Evolutionary conservation across 108 stramenopile species (phyloP).

Genomic region (Cyclotella baltica): DNA sequence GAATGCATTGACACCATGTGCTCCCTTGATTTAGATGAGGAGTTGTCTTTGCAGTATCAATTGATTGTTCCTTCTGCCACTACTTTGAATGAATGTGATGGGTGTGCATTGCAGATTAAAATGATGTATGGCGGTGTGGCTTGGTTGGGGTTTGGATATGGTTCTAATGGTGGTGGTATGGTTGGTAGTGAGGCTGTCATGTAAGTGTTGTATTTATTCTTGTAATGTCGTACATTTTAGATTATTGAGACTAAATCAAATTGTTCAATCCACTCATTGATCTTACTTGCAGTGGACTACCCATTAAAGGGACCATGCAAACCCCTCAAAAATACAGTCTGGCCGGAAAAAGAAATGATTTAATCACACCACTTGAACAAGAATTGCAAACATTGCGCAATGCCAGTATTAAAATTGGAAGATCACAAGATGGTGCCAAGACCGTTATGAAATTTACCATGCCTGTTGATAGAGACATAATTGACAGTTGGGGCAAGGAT

Average conservation of each 20-base stretch:
- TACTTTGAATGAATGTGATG: conserved; percentile 13
- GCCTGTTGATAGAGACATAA: conserved; percentile 54
- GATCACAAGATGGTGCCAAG: conserved; percentile 23
- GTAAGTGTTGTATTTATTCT: neutral
- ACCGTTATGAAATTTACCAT: conserved; percentile 67
- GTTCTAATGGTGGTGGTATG: conserved; percentile 51
- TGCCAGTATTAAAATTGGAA: conserved; percentile 47
- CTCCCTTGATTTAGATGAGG: neutral
- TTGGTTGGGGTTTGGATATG: conserved; percentile 63
- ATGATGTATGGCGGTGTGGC: conserved; percentile 26
- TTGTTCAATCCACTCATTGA: neutral
- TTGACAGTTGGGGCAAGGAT: conserved; percentile 34
- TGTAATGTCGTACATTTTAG: neutral
- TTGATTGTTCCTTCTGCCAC: neutral
- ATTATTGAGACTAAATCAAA: neutral
- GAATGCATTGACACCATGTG: neutral
- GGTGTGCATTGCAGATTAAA: conserved; percentile 11
- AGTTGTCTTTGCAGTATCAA: conserved; percentile 12
- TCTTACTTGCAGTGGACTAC: conserved; percentile 30
- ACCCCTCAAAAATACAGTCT: conserved; percentile 58
- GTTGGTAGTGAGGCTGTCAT: conserved; percentile 62
- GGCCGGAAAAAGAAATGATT: conserved; percentile 7
- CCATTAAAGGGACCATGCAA: conserved; percentile 12
- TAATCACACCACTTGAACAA: conserved; percentile 40
- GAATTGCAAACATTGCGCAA: conserved; percentile 65